phyloP scores from a whole-genome alignment of 192 early-diverging fungal species.

The Glomus cerebriforme region DNA sequence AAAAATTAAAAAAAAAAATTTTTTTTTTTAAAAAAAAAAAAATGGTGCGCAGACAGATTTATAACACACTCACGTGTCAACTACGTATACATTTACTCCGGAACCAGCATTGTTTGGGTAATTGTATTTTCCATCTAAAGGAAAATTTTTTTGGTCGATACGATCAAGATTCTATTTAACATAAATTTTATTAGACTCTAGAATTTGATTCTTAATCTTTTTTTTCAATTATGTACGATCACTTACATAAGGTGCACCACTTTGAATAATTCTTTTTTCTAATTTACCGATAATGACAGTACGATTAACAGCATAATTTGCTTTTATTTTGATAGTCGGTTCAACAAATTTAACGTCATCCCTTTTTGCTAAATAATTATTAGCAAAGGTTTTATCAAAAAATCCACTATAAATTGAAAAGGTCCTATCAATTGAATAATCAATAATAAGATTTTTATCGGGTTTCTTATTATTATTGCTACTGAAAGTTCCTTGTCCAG shows the following conservation, averaged over 20 bases:
- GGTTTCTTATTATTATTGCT: too few species aligned
- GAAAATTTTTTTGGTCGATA: conserved; percentile 61
- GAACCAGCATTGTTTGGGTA: conserved; percentile 65
- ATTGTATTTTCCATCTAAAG: conserved; percentile 45
- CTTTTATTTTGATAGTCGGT: background rate
- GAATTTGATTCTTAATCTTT: background rate
- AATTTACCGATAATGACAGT: background rate
- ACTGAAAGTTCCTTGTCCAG: too few species aligned
- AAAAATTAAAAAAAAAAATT: background rate
- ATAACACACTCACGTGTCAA: conserved; percentile 60
- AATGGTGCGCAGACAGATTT: too few species aligned
- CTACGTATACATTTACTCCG: conserved; percentile 62
- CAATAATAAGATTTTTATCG: too few species aligned
- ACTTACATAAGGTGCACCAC: background rate
- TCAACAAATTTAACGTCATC: background rate
- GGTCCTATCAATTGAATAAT: too few species aligned
- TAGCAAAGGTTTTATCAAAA: background rate
- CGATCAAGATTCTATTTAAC: conserved; percentile 55
- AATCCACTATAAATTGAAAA: background rate
- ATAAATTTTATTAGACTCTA: background rate
- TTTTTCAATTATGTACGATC: background rate
- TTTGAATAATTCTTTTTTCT: background rate
- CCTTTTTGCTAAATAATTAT: background rate
- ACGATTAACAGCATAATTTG: too few species aligned
- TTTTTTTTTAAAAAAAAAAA: background rate